phyloP scores from a whole-genome alignment of 352 stramenopile species.

The Phytophthora podocarpi region DNA sequence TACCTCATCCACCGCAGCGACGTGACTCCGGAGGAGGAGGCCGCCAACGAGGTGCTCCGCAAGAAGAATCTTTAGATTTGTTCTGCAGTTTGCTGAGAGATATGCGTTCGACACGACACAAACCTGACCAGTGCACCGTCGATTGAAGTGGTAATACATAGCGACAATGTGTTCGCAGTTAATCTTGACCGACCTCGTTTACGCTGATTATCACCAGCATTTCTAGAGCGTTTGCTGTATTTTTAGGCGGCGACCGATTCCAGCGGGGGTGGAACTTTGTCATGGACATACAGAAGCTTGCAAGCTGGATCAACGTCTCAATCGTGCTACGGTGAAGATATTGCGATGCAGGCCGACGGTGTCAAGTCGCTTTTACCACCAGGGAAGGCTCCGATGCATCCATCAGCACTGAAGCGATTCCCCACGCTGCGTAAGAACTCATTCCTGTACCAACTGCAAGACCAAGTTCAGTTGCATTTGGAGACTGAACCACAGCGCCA shows the following conservation, averaged over 20 bases:
- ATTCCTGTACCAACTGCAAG: slow-evolving; percentile 65
- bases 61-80: slow-evolving; percentile 60
- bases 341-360: slow-evolving; percentile 13
- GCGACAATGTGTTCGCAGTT: slow-evolving; percentile 14
- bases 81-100: slow-evolving; percentile 9
- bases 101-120: slow-evolving; percentile 18
- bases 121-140: slow-evolving; percentile 22
- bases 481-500: slow-evolving; percentile 52
- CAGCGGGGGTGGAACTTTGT: too few relatives aligned
- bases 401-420: slow-evolving; percentile 37
- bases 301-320: too few relatives aligned
- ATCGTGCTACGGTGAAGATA: slow-evolving; percentile 1
- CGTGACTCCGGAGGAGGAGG: slow-evolving; percentile 55
- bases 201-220: slow-evolving; percentile 1
- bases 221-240: slow-evolving; percentile 25
- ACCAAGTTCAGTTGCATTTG: slow-evolving; percentile 54
- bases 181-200: neutral
- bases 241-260: too few relatives aligned
- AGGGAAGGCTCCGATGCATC: slow-evolving; percentile 19
- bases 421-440: slow-evolving; percentile 37
- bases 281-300: too few relatives aligned
- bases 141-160: slow-evolving; percentile 33
- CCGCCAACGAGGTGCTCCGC: slow-evolving; percentile 57
- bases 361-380: slow-evolving; percentile 4
- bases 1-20: slow-evolving; percentile 69